phyloP scores from a whole-genome alignment of 805 yeast species.

The Candida anglica region DNA sequence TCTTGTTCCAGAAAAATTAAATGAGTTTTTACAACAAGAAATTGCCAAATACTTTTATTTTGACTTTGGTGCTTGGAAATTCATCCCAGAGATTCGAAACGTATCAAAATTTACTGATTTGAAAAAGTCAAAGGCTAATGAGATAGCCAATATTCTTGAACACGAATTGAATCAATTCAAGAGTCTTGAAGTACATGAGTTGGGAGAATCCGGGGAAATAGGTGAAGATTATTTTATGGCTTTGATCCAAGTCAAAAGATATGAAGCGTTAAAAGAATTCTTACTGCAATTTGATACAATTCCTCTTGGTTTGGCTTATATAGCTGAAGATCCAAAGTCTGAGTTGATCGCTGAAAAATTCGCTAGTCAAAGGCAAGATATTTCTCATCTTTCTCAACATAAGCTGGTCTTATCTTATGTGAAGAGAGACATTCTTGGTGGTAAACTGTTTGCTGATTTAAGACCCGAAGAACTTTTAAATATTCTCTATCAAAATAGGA shows the following conservation, averaged over 20 bases:
- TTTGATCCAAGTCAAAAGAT: not conserved
- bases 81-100: not conserved
- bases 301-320: not conserved
- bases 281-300: not conserved
- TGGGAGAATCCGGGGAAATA: not conserved
- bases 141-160: not conserved
- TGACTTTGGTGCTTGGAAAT: not conserved
- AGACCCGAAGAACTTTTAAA: too few species aligned
- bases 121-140: not conserved
- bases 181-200: not conserved
- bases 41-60: not conserved
- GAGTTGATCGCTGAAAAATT: too few species aligned
- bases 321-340: not conserved
- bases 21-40: not conserved
- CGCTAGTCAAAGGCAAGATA: constrained; percentile 1
- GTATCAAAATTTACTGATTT: not conserved
- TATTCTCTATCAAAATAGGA: too few species aligned
- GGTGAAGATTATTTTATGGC: not conserved
- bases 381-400: too few species aligned
- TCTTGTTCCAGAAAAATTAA: not conserved
- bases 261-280: not conserved
- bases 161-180: not conserved
- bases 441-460: too few species aligned
- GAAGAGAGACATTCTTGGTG: too few species aligned
- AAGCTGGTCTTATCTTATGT: too few species aligned